A percentile compares a stretch with the other conserved stretches of the same genome.
Evolutionary conservation across 495 filamentous ascomycete genomes (phyloP).

Genomic region (Hyphodiscus hymeniophilus): DNA sequence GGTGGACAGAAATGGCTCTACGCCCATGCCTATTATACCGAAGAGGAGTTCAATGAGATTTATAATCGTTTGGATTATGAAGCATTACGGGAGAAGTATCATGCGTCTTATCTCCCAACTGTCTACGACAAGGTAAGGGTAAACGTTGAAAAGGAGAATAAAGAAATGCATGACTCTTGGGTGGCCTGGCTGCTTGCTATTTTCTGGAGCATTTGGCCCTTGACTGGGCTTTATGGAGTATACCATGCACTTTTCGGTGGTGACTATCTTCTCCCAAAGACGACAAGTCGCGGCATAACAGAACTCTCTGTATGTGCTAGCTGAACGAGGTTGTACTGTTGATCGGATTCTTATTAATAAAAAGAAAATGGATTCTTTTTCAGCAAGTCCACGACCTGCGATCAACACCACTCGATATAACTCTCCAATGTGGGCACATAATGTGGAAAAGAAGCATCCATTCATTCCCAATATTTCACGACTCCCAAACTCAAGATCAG

Average conservation of each 20-base stretch:
- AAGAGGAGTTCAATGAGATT: slow-evolving; percentile 44
- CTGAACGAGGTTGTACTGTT: too few species aligned
- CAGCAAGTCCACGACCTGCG: too few species aligned
- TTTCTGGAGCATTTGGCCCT: slow-evolving; percentile 26
- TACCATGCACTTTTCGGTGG: slow-evolving; percentile 22
- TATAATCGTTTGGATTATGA: slow-evolving; percentile 43
- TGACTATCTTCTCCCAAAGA: slow-evolving; percentile 15
- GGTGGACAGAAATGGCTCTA: slow-evolving; percentile 58
- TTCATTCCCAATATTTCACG: too few species aligned
- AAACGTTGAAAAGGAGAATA: slow-evolving; percentile 21
- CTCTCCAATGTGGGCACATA: too few species aligned
- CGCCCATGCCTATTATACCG: slow-evolving; percentile 49
- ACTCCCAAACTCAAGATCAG: too few species aligned
- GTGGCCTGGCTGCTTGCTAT: slow-evolving; percentile 8
- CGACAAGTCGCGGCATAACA: too few species aligned
- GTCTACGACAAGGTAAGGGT: slow-evolving; percentile 52
- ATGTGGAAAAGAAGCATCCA: too few species aligned
- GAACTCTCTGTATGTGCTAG: too few species aligned
- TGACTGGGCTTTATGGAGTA: slow-evolving; percentile 27
- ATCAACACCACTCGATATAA: too few species aligned
- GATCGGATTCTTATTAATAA: too few species aligned
- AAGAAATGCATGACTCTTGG: slow-evolving; percentile 5
- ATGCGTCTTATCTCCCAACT: slow-evolving; percentile 39
- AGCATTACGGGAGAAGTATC: slow-evolving; percentile 40
- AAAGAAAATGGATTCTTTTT: too few species aligned